Conservation (phyloP, 2,329 filamentous ascomycete genomes). For the Exophiala spinifera region DNA sequence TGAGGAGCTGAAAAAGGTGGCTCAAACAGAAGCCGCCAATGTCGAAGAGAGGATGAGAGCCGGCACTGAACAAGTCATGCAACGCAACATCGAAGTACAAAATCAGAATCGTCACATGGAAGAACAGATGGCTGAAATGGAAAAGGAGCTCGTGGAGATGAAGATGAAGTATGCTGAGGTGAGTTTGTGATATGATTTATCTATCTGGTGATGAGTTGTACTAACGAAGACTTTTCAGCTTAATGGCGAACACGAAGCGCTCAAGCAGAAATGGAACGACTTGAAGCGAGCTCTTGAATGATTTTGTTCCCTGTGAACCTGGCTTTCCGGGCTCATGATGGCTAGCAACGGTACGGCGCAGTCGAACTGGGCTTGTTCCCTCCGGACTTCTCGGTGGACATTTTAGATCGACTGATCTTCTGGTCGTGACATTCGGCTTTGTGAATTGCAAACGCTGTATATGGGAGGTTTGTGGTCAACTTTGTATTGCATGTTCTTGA, state of each 20-base stretch:
- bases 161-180: constrained; percentile 97
- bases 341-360: too few relatives aligned
- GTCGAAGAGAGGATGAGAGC: constrained; percentile 76
- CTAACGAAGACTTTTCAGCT: constrained; percentile 52
- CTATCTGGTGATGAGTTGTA: not conserved
- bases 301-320: not conserved
- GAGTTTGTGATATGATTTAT: constrained; percentile 43
- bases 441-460: too few relatives aligned
- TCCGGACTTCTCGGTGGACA: too few relatives aligned
- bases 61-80: constrained; percentile 89
- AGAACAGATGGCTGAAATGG: constrained; percentile 86
- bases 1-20: constrained; percentile 76
- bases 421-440: too few relatives aligned
- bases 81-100: constrained; percentile 87
- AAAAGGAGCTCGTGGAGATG: constrained; percentile 84
- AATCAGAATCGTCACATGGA: constrained; percentile 87
- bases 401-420: too few relatives aligned
- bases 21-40: constrained; percentile 85
- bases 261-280: constrained; percentile 75
- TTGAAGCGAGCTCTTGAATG: constrained; percentile 56
- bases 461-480: too few relatives aligned
- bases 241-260: constrained; percentile 65
- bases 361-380: too few relatives aligned
- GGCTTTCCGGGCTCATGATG: too few relatives aligned
- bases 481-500: too few relatives aligned